phyloP scores from a whole-genome alignment of 2,329 filamentous ascomycete species.

The Blastomyces silverae region DNA sequence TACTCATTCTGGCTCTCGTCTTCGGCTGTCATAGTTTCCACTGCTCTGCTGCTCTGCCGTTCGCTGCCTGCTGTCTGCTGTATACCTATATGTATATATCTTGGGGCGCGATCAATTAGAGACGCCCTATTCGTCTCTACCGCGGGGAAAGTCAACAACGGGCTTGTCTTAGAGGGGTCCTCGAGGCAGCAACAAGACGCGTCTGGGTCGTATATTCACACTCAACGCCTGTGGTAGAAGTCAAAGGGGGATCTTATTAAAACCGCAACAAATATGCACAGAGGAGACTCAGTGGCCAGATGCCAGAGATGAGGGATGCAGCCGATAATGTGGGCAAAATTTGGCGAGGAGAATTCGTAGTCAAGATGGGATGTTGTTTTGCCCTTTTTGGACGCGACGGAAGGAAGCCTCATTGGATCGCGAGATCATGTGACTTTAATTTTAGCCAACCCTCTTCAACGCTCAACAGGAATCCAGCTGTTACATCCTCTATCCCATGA shows the following conservation, averaged over 20 bases:
- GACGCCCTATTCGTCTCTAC: background rate
- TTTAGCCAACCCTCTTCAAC: no score
- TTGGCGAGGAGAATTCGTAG: background rate
- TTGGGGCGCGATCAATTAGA: background rate
- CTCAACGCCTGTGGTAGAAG: background rate
- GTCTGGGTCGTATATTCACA: background rate
- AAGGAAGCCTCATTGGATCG: background rate
- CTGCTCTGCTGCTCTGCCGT: background rate
- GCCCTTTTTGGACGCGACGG: conserved; percentile 12
- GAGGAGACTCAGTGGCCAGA: background rate
- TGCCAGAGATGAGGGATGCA: background rate
- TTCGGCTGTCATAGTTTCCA: conserved; percentile 39
- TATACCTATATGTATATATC: background rate
- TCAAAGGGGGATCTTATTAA: background rate
- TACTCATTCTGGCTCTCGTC: conserved; percentile 63
- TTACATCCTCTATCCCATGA: background rate
- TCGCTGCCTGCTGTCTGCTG: background rate
- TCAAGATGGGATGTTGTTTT: conserved; percentile 1
- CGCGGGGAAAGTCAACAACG: background rate
- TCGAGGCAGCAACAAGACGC: background rate
- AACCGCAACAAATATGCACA: background rate
- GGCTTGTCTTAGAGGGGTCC: background rate
- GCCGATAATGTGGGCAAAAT: background rate
- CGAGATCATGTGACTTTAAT: conserved; percentile 15
- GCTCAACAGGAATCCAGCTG: no score